Conservation (phyloP, 2,329 filamentous ascomycete genomes). For the Scedosporium aurantiacum region DNA sequence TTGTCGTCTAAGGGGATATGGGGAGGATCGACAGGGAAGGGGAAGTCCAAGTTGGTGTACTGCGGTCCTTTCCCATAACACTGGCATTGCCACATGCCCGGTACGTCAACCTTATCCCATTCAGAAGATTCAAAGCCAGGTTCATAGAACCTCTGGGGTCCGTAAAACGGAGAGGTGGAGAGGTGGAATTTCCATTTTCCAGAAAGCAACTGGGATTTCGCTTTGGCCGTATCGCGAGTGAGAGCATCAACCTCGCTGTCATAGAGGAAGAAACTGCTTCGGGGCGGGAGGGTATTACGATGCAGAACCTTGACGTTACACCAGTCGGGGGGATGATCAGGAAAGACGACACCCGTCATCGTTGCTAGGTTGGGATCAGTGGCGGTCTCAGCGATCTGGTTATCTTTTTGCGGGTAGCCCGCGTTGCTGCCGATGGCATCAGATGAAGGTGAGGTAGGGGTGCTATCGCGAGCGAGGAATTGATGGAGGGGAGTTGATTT, state of each 20-base stretch:
- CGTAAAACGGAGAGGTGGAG: constrained; percentile 32
- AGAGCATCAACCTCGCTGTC: constrained; percentile 36
- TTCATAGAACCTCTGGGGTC: constrained; percentile 29
- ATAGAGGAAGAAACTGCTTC: constrained; percentile 46
- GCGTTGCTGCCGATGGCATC: background rate
- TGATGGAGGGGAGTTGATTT: background rate
- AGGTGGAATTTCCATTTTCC: constrained; percentile 44
- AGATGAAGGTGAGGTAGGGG: background rate
- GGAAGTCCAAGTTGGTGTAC: constrained; percentile 60
- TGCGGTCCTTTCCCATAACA: constrained; percentile 53
- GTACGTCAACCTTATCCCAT: constrained; percentile 46
- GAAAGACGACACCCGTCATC: constrained; percentile 5
- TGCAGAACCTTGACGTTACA: constrained; percentile 50
- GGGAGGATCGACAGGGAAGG: constrained; percentile 57
- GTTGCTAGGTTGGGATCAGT: background rate
- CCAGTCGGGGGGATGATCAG: constrained; percentile 39
- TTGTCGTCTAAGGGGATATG: constrained; percentile 53
- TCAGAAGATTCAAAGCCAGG: constrained; percentile 22
- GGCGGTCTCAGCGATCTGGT: background rate
- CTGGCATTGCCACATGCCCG: constrained; percentile 61
- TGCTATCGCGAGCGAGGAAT: background rate
- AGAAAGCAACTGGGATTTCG: constrained; percentile 33
- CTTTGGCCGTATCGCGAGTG: constrained; percentile 24
- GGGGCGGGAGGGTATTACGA: constrained; percentile 45
- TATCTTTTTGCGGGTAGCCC: background rate